Base-by-base conservation (phyloP, 805 yeast genomes). In the Lipomyces japonicus region DNA sequence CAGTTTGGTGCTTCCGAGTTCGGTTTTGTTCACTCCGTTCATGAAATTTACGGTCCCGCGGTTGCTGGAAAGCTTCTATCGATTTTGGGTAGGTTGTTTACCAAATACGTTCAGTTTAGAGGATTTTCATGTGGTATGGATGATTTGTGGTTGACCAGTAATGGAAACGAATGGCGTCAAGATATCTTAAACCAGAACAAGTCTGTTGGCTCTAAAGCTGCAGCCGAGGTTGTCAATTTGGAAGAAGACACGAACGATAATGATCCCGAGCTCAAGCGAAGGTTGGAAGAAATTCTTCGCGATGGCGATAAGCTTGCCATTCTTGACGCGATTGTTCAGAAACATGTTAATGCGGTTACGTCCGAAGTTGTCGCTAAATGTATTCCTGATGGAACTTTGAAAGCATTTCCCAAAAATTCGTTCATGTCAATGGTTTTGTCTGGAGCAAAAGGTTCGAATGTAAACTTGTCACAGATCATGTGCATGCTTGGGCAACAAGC, bases 41-140 rank as follows among this genome's bases (percentile, higher is more conserved):
- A 90, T 65, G 99, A 93, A 72, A 85, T 93, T 18, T 93, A 91
- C 68, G 98, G 98, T 12, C 82, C 96, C 9, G 79, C 78, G 44
- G 78, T 82, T 62, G 96, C 97, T 19, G 96, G 97, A 53, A 84
- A 86, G 65, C 78, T 93, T 4, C 74, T 93, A 42, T 84, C 95
- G 43, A 95, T 91, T n/a, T 76, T 93, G 54, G 97, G 98, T 58
- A 79, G 98, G 63, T 75, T 93, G 48, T 91, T 95, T 72, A 95
- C 99, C 21, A 88, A 86, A 68, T 93, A 88, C 69, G 89, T 84
- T 64, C 90, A 84, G 79, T 77, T 81, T 73, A 85, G 87, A 50
- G 97, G 96, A 1, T 86, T 93, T 66, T 93, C 98, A 5, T 93
- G 99, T 82, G 98, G 99, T 78, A 95, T 93, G 98, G 99, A 93